These are phyloP conservation scores for Fusarium albosuccineum DNA, from an alignment of 2,329 filamentous ascomycete species.

Conservation along the genomic window DNA sequence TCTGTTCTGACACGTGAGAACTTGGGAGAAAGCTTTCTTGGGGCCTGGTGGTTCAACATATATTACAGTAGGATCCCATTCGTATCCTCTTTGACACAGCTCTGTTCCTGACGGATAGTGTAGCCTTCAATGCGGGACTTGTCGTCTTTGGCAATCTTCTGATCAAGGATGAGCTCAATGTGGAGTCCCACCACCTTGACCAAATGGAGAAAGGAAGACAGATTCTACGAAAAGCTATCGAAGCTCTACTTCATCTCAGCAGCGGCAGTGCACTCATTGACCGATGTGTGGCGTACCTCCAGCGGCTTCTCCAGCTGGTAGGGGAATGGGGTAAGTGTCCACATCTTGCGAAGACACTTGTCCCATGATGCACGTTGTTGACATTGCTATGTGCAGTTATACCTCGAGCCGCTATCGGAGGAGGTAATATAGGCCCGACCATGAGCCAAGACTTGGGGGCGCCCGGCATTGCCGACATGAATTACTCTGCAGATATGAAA, in stretches of 20 bases:
- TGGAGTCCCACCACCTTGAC: neutral
- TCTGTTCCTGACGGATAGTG: no score
- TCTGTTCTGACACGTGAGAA: constrained; percentile 8
- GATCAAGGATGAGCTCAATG: neutral
- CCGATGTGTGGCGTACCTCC: neutral
- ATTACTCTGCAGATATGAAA: no score
- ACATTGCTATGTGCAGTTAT: no score
- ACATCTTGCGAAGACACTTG: no score
- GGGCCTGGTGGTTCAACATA: constrained; percentile 39
- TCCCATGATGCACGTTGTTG: no score
- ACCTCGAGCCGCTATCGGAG: no score
- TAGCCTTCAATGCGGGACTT: constrained; percentile 31
- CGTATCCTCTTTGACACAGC: no score
- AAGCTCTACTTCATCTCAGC: constrained; percentile 3
- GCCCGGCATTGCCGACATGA: no score
- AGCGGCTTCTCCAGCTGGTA: constrained; percentile 7
- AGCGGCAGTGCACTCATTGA: neutral
- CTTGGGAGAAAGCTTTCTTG: constrained; percentile 20
- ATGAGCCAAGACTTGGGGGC: no score
- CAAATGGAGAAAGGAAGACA: neutral
- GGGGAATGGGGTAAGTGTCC: constrained; percentile 2
- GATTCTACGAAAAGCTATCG: neutral
- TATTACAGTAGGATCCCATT: constrained; percentile 26
- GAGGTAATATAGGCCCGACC: no score
- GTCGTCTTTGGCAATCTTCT: constrained; percentile 26